A percentile compares a stretch with the other conserved stretches of the same genome.
These are phyloP conservation scores for Grigorovia jiainica DNA, from an alignment of 805 yeast species.

Conservation along the genomic window DNA sequence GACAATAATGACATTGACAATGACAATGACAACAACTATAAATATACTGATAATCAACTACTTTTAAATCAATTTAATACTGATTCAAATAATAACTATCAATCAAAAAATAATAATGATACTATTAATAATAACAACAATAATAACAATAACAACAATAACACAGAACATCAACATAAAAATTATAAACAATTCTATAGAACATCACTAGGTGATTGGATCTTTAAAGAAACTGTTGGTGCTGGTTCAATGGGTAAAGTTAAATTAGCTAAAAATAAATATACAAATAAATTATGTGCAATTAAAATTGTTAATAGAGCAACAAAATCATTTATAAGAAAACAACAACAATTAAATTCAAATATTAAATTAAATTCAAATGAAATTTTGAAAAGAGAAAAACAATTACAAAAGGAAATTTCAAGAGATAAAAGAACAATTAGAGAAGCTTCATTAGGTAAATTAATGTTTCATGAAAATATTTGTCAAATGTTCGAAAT, in stretches of 20 bases:
- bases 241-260: conserved; percentile 99
- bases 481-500: conserved; percentile 87
- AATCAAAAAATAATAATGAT: not conserved
- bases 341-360: conserved; percentile 61
- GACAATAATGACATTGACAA: not conserved
- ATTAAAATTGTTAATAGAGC: conserved; percentile 92
- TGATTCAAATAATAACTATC: not conserved
- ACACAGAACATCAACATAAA: not conserved
- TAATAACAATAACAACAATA: not conserved
- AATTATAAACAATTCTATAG: conserved; percentile 46
- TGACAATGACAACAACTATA: not conserved
- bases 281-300: conserved; percentile 78
- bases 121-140: not conserved
- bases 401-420: conserved; percentile 72
- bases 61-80: not conserved
- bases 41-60: not conserved
- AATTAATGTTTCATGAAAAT: conserved; percentile 79
- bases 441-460: conserved; percentile 89
- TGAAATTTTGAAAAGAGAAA: conserved; percentile 45
- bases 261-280: conserved; percentile 78
- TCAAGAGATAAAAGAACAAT: conserved; percentile 87
- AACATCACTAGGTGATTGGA: conserved; percentile 94
- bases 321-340: conserved; percentile 66
- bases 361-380: conserved; percentile 39
- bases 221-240: conserved; percentile 87